Conservation (phyloP, 1,139 yeast species). For the Blastobotrys ciferrii region DNA sequence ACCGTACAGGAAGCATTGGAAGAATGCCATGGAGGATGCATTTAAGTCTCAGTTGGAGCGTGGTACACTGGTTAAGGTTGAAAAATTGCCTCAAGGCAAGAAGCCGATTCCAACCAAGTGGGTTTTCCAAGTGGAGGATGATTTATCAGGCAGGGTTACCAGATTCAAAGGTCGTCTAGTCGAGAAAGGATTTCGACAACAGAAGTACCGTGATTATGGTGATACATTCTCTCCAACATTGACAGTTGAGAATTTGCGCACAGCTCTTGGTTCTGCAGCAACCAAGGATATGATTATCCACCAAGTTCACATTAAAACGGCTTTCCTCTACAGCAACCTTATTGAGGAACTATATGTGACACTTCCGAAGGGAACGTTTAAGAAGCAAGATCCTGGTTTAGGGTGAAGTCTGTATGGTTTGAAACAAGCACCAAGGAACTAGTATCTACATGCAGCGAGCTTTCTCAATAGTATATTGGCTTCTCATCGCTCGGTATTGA, state of each 20-base stretch:
- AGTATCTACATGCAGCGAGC: not conserved
- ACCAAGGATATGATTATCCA: not conserved
- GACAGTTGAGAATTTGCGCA: not conserved
- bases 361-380: not conserved
- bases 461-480: not conserved
- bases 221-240: slow-evolving; percentile 3
- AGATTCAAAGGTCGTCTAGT: slow-evolving; percentile 2
- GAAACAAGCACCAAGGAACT: slow-evolving; percentile 4
- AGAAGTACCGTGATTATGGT: not conserved
- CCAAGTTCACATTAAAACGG: slow-evolving; percentile 5
- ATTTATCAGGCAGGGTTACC: not conserved
- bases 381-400: not conserved
- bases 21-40: slow-evolving; percentile 1
- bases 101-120: not conserved
- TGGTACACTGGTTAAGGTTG: not conserved
- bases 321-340: slow-evolving; percentile 2
- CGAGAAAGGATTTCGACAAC: slow-evolving; percentile 1
- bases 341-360: not conserved
- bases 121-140: not conserved
- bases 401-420: slow-evolving; percentile 4
- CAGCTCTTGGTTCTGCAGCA: not conserved
- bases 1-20: not conserved
- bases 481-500: not conserved
- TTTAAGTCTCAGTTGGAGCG: not conserved
- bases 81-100: not conserved